A percentile compares a stretch with the other conserved stretches of the same genome.
Evolutionary conservation across 441 rosid species (phyloP).

Genomic region (Aleurites moluccanus): DNA sequence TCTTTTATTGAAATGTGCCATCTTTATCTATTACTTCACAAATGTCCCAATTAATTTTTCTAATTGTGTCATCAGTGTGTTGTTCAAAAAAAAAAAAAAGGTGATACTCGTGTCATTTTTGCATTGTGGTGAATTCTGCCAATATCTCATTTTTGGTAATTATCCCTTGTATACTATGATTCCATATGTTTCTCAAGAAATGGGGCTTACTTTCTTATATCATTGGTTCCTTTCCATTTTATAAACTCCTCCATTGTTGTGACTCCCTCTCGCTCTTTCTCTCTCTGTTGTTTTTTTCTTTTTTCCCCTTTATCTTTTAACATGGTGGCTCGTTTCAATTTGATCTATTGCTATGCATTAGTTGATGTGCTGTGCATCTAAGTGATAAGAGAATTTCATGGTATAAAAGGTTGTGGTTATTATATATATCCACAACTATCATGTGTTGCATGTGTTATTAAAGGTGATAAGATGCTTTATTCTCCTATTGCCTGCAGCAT

Average conservation of each 20-base stretch:
- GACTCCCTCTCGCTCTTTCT: no score
- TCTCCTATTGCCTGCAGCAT: not conserved
- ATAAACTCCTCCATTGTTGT: not conserved
- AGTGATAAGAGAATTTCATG: not conserved
- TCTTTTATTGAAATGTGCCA: not conserved
- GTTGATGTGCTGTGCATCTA: not conserved
- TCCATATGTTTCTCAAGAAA: not conserved
- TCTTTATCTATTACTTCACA: no score
- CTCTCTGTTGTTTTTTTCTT: not conserved
- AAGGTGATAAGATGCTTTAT: conserved; percentile 4
- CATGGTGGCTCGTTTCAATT: not conserved
- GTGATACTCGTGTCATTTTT: not conserved
- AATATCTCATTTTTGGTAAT: not conserved
- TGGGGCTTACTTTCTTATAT: not conserved
- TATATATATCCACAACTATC: not conserved
- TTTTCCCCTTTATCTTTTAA: not conserved
- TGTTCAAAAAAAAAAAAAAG: not conserved
- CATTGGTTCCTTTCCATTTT: not conserved
- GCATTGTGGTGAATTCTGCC: not conserved
- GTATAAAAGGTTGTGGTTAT: not conserved
- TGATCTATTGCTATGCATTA: conserved; percentile 3
- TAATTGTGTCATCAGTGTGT: not conserved
- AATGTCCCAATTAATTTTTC: not conserved
- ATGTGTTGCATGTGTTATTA: conserved; percentile 3
- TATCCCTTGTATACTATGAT: not conserved